These are phyloP conservation scores for Paratinospora sagittata DNA, from an alignment of 164 flowering plant genomes.

Conservation along the genomic window DNA sequence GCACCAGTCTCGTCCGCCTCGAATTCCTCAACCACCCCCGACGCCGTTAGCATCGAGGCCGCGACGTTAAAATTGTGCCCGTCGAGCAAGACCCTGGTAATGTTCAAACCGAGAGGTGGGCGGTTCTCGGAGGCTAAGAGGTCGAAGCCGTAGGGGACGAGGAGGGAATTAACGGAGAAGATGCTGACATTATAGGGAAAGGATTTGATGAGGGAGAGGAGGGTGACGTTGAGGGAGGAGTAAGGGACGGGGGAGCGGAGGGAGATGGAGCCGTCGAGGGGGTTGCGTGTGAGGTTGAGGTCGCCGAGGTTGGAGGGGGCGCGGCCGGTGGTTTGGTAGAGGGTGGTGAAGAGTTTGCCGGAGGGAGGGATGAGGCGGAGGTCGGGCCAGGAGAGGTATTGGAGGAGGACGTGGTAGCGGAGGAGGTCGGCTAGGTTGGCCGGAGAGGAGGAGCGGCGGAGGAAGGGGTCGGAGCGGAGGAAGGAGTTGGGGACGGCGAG, in stretches of 20 bases:
- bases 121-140: constrained; percentile 59
- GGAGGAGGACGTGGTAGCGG: constrained; percentile 82
- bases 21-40: constrained; percentile 75
- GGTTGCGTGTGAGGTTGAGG: constrained; percentile 58
- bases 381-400: constrained; percentile 56
- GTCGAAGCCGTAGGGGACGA: constrained; percentile 49
- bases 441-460: constrained; percentile 27
- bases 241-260: constrained; percentile 42
- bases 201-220: constrained; percentile 39
- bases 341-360: constrained; percentile 73
- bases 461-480: constrained; percentile 37
- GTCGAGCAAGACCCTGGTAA: constrained; percentile 53
- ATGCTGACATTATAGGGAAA: constrained; percentile 64
- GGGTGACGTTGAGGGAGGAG: constrained; percentile 52
- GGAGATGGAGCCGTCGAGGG: constrained; percentile 28
- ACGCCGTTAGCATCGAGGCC: constrained; percentile 68
- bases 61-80: constrained; percentile 76
- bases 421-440: constrained; percentile 60
- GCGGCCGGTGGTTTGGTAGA: constrained; percentile 80
- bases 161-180: constrained; percentile 47
- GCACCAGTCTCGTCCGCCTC: constrained; percentile 79
- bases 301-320: constrained; percentile 58
- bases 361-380: constrained; percentile 53
- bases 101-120: constrained; percentile 56
- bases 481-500: constrained; percentile 72